phyloP scores from a whole-genome alignment of 352 stramenopile species.

The Phytophthora colocasiae region DNA sequence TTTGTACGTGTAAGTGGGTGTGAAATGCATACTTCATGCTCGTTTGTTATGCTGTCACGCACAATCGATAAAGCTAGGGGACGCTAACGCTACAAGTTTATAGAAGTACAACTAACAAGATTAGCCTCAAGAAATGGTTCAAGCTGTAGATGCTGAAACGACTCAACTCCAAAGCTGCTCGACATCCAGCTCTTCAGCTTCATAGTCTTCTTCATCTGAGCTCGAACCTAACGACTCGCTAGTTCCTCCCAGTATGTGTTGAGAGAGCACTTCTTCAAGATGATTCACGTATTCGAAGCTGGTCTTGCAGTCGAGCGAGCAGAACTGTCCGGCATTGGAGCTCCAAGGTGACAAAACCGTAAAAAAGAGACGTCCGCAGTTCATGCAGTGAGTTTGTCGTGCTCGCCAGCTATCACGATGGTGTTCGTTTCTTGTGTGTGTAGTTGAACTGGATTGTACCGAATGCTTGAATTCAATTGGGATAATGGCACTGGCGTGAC shows the following conservation, averaged over 20 bases:
- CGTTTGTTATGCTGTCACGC: no score
- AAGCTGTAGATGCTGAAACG: no score
- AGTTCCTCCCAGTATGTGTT: constrained; percentile 23
- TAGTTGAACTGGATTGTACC: neutral
- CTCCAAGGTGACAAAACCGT: constrained; percentile 23
- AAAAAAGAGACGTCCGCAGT: constrained; percentile 38
- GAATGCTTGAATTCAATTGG: neutral
- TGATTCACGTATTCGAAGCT: constrained; percentile 39
- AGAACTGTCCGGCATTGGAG: constrained; percentile 26
- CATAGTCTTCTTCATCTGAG: constrained; percentile 12
- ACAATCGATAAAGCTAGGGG: no score
- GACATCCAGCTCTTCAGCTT: constrained; percentile 11
- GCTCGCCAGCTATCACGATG: constrained; percentile 12
- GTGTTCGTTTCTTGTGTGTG: no score
- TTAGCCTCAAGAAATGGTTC: no score
- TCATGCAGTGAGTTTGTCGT: constrained; percentile 27
- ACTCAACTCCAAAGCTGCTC: constrained; percentile 13
- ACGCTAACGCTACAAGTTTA: no score
- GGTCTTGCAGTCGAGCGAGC: constrained; percentile 56
- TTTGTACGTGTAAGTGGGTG: no score
- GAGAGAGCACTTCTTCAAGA: constrained; percentile 36
- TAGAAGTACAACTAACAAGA: no score
- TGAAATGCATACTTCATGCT: no score
- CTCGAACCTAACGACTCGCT: constrained; percentile 20
- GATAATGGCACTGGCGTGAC: constrained; percentile 20